Evolutionary conservation across 169 alveolate genomes (phyloP), one percentile per base, ranked within the genome.

Genomic region (Babesia bigemina): DNA sequence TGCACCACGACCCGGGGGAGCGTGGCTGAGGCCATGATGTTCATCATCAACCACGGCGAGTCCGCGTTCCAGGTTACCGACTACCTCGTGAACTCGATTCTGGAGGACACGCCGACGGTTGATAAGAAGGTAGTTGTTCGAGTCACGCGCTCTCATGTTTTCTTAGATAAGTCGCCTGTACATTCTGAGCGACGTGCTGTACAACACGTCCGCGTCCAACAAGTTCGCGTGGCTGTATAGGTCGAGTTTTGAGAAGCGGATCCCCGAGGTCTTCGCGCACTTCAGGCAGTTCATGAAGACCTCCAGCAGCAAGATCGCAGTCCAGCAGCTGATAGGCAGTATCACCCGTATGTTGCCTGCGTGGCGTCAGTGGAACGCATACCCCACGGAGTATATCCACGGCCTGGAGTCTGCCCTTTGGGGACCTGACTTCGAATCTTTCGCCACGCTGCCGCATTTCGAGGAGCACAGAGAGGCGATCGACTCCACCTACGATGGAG

Each of bases 61-160:
- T 82, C 71, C 33, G 89, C 89, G 9, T 60, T n/a, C 42, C 78
- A 82, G 24, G 79, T 82, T 12, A 73, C 89, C 16, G 81, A 82
- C 47, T 24, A 36, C n/a, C 48, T 82, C 29, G 44, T 82, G 14
- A 47, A 63, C 33, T 13, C 60, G 26, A 61, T 82, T 19, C 13
- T 61, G 11, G 79, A 75, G 36, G 75, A 65, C 47, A 67, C 53
- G 14, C 47, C 52, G 36, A 50, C 29, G 17, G 74, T 82, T 28
- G 63, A 56, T 29, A 69, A 22, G 50, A 82, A 74, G 85, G 89
- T 82, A 0, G 22, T 63, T 52, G 2, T 16, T 4, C 12, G 56
- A n/a, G 17, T 0, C 10, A 8, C 11, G n/a, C 7, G 0, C 10
- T 6, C 0, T 13, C 10, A 52, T 29, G 53, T 10, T 26, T 50